These are phyloP conservation scores for Coffea canephora DNA, from an alignment of 257 asterid genomes.

Conservation along the genomic window DNA sequence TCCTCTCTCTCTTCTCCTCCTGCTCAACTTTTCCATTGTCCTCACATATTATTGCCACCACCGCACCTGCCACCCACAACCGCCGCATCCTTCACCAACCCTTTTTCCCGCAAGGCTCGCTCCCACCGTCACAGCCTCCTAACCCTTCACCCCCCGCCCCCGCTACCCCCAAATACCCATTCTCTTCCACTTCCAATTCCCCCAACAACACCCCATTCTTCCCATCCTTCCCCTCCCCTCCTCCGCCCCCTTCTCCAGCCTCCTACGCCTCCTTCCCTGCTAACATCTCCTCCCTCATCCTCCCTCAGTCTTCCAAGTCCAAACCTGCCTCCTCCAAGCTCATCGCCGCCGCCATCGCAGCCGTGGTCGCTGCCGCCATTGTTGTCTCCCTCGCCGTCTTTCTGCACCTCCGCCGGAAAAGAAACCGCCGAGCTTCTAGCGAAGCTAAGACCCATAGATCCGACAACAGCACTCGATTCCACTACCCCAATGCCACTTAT, in stretches of 20 bases:
- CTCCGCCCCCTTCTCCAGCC: slow-evolving; percentile 61
- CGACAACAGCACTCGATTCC: slow-evolving; percentile 38
- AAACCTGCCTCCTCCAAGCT: slow-evolving; percentile 51
- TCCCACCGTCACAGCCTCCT: slow-evolving; percentile 45
- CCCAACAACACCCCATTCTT: slow-evolving; percentile 49
- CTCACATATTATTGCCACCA: slow-evolving; percentile 11
- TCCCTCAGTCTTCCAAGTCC: slow-evolving; percentile 49
- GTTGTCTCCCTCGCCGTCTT: slow-evolving; percentile 52
- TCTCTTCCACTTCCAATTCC: slow-evolving; percentile 20
- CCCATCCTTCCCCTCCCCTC: slow-evolving; percentile 42
- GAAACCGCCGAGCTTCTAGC: slow-evolving; percentile 18
- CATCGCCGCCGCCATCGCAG: slow-evolving; percentile 52
- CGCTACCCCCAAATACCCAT: slow-evolving; percentile 25
- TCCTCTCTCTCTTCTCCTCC: slow-evolving; percentile 6
- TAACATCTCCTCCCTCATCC: slow-evolving; percentile 51
- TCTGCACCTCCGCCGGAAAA: slow-evolving; percentile 55
- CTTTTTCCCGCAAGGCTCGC: slow-evolving; percentile 42
- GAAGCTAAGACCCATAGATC: slow-evolving; percentile 59
- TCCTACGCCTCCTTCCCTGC: slow-evolving; percentile 65
- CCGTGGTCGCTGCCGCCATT: slow-evolving; percentile 55
- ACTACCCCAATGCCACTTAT: slow-evolving; percentile 17
- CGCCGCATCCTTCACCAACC: slow-evolving; percentile 84
- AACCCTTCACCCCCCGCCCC: slow-evolving; percentile 43
- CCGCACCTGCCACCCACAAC: slow-evolving; percentile 21
- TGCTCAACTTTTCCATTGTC: slow-evolving; percentile 23